Conservation (phyloP, 768 basidiomycete species). For the Filobasidium floriforme region DNA sequence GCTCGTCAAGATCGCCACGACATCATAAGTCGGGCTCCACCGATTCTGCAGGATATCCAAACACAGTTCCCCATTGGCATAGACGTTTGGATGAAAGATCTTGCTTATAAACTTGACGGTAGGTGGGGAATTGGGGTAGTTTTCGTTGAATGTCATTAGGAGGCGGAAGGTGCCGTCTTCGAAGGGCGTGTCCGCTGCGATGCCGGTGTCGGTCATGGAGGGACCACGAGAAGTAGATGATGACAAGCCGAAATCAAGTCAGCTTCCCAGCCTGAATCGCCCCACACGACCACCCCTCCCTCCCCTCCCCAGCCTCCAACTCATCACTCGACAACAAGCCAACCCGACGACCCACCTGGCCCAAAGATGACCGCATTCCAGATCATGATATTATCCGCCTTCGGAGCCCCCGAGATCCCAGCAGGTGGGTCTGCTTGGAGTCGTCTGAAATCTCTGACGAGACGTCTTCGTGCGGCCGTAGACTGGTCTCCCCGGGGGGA, state of each 20-base stretch:
- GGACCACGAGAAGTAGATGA: not conserved
- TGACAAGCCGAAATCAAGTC: too few species aligned
- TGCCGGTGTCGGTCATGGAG: not conserved
- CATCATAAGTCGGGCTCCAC: slow-evolving; percentile 98
- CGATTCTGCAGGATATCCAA: slow-evolving; percentile 97
- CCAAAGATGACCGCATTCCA: slow-evolving; percentile 99
- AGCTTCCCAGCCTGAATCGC: too few species aligned
- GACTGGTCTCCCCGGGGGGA: slow-evolving; percentile 50
- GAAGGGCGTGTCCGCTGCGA: slow-evolving; percentile 88
- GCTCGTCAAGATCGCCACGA: slow-evolving; percentile 92
- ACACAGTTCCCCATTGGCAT: slow-evolving; percentile 95
- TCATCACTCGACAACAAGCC: too few species aligned
- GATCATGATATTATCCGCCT: slow-evolving; percentile 96
- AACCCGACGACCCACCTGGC: slow-evolving; percentile 59
- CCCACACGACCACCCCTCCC: too few species aligned
- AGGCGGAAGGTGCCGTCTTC: slow-evolving; percentile 99
- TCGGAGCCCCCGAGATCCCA: slow-evolving; percentile 93
- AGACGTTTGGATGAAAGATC: slow-evolving; percentile 99
- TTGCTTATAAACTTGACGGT: slow-evolving; percentile 88
- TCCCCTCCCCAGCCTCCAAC: too few species aligned
- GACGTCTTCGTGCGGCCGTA: slow-evolving; percentile 84
- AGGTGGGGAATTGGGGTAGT: slow-evolving; percentile 97
- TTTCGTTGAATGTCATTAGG: slow-evolving; percentile 88
- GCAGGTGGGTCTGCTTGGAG: slow-evolving; percentile 89
- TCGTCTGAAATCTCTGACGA: slow-evolving; percentile 96